Base-by-base conservation (phyloP, 2,329 filamentous ascomycete species). In the Cladosporium colombiae region DNA sequence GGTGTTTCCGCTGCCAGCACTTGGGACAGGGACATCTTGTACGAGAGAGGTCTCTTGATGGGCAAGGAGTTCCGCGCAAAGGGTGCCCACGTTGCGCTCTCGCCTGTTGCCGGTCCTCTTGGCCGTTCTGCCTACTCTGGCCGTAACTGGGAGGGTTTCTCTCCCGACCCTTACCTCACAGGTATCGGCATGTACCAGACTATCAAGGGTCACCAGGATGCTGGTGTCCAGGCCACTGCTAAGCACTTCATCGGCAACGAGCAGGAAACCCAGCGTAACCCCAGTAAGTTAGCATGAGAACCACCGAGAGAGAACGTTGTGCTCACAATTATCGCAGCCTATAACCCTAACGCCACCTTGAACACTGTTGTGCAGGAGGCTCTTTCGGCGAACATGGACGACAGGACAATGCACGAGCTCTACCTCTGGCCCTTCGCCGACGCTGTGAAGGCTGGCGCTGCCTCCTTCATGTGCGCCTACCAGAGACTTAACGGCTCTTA, bases 1-100 rank as follows among this genome's bases (percentile, higher is more conserved):
- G 93, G 92, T 13, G 85, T 95, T 68, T 96, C 91, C 0, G 90
- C 92, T 0, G 92, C 91, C 1, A 91, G 92, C 0, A 96, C 92
- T 0, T 96, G 91, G 89, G 93, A 92, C 76, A 90, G 87, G 70
- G 85, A 90, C 40, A 72, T 87, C 61, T 81, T 84, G 0, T 82
- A 84, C 52, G 76, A 79, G 44, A 69, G 78, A 37, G 78, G 74
- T n/a, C 62, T 69, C 3, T 71, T 70, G 16, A 74, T 80, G 73
- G 79, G 76, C 7, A 66, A 64, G 14, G 70, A 71, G 40, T 72
- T 71, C 64, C 70, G 61, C 40, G 68, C 63, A n/a, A 72, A 72
- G 62, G 70, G 70, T 35, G 83, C 86, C 35, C 87, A 91, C 73
- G 81, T 91, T 65, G 86, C 69, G 8, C 66, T 67, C 14, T 63